Conservation (phyloP, 805 yeast species). For the Grigorovia yakushimaensis region DNA sequence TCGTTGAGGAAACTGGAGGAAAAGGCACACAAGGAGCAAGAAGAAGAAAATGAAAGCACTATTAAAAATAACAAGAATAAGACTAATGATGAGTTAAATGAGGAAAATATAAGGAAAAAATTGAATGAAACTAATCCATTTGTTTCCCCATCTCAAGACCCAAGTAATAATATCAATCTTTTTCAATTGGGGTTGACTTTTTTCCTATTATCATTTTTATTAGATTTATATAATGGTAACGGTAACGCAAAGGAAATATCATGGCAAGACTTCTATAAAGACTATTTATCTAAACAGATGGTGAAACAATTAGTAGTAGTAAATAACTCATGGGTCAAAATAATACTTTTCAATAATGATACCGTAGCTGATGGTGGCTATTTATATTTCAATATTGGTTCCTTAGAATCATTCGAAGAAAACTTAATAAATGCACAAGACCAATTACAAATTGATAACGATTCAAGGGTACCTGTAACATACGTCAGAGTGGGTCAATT, state of each 20-base stretch:
- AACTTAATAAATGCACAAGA: constrained; percentile 69
- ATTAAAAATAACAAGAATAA: not conserved
- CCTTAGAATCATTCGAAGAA: constrained; percentile 79
- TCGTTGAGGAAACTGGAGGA: constrained; percentile 18
- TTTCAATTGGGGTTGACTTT: constrained; percentile 28
- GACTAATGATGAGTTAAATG: not conserved
- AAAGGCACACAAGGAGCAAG: not conserved
- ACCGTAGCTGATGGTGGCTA: constrained; percentile 30
- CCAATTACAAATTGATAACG: constrained; percentile 49
- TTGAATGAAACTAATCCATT: constrained; percentile 1
- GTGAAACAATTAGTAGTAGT: constrained; percentile 69
- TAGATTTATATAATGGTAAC: constrained; percentile 24
- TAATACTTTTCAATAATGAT: constrained; percentile 45
- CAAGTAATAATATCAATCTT: constrained; percentile 28
- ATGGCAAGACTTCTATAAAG: constrained; percentile 82
- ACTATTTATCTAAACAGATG: constrained; percentile 64
- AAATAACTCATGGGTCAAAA: constrained; percentile 66
- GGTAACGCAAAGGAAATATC: constrained; percentile 51
- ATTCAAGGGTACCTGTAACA: constrained; percentile 68
- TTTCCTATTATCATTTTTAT: constrained; percentile 24
- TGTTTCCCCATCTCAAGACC: constrained; percentile 7
- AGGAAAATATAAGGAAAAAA: constrained; percentile 5
- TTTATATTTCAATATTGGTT: constrained; percentile 70
- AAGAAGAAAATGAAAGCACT: not conserved
- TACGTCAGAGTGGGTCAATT: constrained; percentile 66